phyloP scores from a whole-genome alignment of 2,329 filamentous ascomycete species.

The Aureobasidium pullulans region DNA sequence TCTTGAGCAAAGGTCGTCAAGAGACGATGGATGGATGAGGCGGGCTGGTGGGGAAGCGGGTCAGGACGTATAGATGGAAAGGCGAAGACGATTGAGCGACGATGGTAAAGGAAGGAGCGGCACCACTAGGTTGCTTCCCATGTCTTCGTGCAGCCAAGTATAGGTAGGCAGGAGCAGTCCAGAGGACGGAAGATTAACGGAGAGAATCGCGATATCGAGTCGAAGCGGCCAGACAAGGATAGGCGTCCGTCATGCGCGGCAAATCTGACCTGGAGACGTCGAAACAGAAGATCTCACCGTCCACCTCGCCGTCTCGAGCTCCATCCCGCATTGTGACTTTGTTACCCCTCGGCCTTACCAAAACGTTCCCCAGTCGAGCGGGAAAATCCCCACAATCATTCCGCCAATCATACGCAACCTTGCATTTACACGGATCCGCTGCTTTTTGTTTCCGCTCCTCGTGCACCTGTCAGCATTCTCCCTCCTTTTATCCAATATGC shows the following conservation, averaged over 20 bases:
- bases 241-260: slow-evolving; percentile 2
- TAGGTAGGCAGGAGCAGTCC: background rate
- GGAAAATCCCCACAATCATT: slow-evolving; percentile 5
- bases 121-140: background rate
- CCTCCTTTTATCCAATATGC: background rate
- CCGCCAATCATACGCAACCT: slow-evolving; percentile 11
- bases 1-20: background rate
- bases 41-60: too few relatives aligned
- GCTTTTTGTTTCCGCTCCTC: background rate
- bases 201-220: slow-evolving; percentile 4
- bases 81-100: background rate
- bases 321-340: slow-evolving; percentile 6
- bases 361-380: slow-evolving; percentile 4
- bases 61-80: background rate
- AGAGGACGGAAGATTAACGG: slow-evolving; percentile 11
- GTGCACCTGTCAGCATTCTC: background rate
- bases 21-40: background rate
- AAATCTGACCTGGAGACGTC: background rate
- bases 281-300: slow-evolving; percentile 1
- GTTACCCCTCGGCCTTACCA: background rate
- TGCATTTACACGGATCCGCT: slow-evolving; percentile 1
- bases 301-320: background rate
- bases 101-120: background rate
- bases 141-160: background rate
- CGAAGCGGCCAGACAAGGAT: background rate